phyloP scores from a whole-genome alignment of 768 basidiomycete genomes.

The Hericium erinaceus region DNA sequence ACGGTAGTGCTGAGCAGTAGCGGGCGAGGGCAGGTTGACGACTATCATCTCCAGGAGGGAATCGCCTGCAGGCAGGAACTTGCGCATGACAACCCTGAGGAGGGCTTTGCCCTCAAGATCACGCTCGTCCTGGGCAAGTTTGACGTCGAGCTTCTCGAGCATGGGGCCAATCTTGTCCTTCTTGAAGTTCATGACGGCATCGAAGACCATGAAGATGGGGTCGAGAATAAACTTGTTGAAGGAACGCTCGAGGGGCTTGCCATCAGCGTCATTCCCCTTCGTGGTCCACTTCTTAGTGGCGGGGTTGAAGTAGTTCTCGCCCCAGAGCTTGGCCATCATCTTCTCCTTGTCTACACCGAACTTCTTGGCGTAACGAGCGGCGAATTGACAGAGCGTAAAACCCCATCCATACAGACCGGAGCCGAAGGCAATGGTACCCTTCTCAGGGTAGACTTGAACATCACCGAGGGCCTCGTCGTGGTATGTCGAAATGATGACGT shows the following conservation, averaged over 20 bases:
- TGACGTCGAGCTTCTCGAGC: constrained; percentile 94
- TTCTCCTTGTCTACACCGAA: constrained; percentile 99
- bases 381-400: constrained; percentile 98
- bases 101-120: constrained; percentile 93
- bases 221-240: constrained; percentile 99
- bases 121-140: constrained; percentile 78
- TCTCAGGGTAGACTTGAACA: constrained; percentile 97
- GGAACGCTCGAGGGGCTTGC: constrained; percentile 91
- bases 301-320: constrained; percentile 99
- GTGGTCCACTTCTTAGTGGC: constrained; percentile 94
- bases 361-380: constrained; percentile 89
- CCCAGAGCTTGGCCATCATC: constrained; percentile 97
- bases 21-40: constrained; percentile 96
- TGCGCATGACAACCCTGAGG: constrained; percentile 97
- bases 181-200: constrained; percentile 98
- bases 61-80: constrained; percentile 99
- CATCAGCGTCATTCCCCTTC: constrained; percentile 62
- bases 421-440: constrained; percentile 97
- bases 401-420: constrained; percentile 99
- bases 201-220: constrained; percentile 98
- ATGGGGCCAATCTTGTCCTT: constrained; percentile 78
- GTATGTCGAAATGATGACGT: constrained; percentile 98
- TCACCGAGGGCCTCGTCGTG: constrained; percentile 91
- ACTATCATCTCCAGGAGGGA: constrained; percentile 99
- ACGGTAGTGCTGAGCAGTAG: constrained; percentile 96